Evolutionary conservation across 2,329 filamentous ascomycete species (phyloP), one percentile per base, ranked within the genome.

Genomic region (Hortaea werneckii): DNA sequence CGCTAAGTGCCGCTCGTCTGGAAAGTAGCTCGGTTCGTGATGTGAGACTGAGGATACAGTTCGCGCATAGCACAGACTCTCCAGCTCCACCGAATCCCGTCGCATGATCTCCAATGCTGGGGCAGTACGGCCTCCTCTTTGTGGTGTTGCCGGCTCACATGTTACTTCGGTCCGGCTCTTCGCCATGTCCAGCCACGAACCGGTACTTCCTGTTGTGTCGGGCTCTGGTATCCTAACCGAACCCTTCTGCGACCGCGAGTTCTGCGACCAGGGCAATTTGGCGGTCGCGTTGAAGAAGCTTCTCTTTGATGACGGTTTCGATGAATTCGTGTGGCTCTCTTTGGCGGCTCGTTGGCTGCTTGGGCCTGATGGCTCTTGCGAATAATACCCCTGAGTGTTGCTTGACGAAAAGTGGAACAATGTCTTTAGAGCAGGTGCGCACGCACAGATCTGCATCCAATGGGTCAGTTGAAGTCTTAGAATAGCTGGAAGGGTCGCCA

Each of bases 371-470:
- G 9, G 13, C 5, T 7, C 27, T 10, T 9, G 11, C 10, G 35
- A 43, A 32, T 10, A 20, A 28, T 20, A 28, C 2, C 34, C 32
- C n/a, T 26, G 10, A 28, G n/a, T n/a, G n/a, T n/a, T n/a, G 29
- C 35, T 44, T 6, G 5, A 7, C 27, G 5, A 10, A 26, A 29
- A 26, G 6, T 11, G 10, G n/a, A 44, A 9, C 10, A 40, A 32
- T n/a, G n/a, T n/a, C 42, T 44, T 44, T 27, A 44, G 42, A 1
- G 42, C 42, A 11, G 42, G 42, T 9, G 42, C 42, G 12, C 42
- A 44, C 9, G 42, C 42, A 20, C 42, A 44, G 2, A 44, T 44
- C 37, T n/a, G n/a, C n/a, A n/a, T n/a, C n/a, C n/a, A n/a, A n/a
- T n/a, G n/a, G n/a, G n/a, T n/a, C n/a, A n/a, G n/a, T n/a, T n/a